Conservation (phyloP, 2,329 filamentous ascomycete genomes). For the Sporothrix humicola region DNA sequence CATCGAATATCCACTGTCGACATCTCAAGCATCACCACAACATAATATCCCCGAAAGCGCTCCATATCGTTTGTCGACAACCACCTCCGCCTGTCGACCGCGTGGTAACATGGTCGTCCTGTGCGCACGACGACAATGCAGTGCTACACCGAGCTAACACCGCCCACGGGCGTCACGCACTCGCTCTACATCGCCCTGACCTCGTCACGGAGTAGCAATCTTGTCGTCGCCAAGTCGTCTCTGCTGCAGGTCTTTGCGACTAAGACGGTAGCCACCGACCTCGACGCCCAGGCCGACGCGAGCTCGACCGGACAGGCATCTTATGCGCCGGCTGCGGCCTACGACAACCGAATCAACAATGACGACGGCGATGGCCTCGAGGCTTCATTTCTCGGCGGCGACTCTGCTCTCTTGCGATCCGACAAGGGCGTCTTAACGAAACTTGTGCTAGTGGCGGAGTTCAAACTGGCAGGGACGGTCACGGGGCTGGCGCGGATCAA, state of each 20-base stretch:
- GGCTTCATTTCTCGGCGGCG: constrained; percentile 68
- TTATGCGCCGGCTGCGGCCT: constrained; percentile 39
- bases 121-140: constrained; percentile 68
- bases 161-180: constrained; percentile 92
- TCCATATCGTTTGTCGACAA: not conserved
- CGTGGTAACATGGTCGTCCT: constrained; percentile 34
- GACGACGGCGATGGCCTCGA: constrained; percentile 70
- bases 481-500: constrained; percentile 82
- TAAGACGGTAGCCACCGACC: constrained; percentile 68
- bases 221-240: constrained; percentile 90
- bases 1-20: constrained; percentile 3
- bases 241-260: constrained; percentile 88
- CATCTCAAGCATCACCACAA: not conserved
- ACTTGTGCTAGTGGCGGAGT: constrained; percentile 84
- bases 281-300: constrained; percentile 53
- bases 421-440: constrained; percentile 73
- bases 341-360: constrained; percentile 49
- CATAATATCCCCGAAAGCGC: too few relatives aligned
- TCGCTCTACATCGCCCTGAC: constrained; percentile 80
- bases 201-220: constrained; percentile 76
- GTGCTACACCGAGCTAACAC: constrained; percentile 94
- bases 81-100: not conserved
- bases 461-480: constrained; percentile 80
- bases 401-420: constrained; percentile 65
- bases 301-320: constrained; percentile 45